A percentile compares a stretch with the other conserved stretches of the same genome.
Evolutionary conservation across 2,329 filamentous ascomycete genomes (phyloP).

Genomic region (Tricladium varicosporioides): DNA sequence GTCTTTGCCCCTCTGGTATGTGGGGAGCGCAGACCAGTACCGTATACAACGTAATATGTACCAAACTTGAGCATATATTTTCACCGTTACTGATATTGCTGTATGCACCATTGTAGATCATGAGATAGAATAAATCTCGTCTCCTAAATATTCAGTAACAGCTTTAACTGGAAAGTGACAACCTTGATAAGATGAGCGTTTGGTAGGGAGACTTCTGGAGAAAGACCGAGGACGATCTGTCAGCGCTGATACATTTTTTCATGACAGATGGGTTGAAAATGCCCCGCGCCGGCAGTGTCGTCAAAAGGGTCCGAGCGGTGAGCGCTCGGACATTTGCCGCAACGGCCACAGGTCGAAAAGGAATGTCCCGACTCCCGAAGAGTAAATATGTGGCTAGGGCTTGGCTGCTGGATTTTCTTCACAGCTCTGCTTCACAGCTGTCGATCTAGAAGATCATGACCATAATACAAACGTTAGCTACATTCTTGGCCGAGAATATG

Average conservation of each 20-base stretch:
- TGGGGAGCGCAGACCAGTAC: not conserved
- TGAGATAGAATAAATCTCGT: not conserved
- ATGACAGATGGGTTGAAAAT: conserved; percentile 2
- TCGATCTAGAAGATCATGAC: not conserved
- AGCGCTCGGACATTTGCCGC: conserved; percentile 6
- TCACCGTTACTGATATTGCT: not conserved
- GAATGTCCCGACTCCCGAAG: not conserved
- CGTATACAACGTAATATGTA: not conserved
- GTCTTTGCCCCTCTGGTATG: not conserved
- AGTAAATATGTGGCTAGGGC: not conserved
- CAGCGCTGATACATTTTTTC: not conserved
- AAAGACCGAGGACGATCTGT: not conserved
- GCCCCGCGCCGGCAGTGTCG: conserved; percentile 3
- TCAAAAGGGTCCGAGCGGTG: not conserved
- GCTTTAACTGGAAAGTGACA: no score
- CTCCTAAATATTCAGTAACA: no score
- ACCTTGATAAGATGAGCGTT: not conserved
- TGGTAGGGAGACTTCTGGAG: not conserved
- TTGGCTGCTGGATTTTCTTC: not conserved
- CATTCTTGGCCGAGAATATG: not conserved
- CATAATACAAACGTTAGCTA: not conserved
- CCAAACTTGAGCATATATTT: not conserved
- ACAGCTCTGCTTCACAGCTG: not conserved
- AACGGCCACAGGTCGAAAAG: not conserved
- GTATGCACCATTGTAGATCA: not conserved